Evolutionary conservation across 148 eudicot genomes (phyloP), one percentile per base, ranked within the genome.

Genomic region (Suaeda aralocaspica): DNA sequence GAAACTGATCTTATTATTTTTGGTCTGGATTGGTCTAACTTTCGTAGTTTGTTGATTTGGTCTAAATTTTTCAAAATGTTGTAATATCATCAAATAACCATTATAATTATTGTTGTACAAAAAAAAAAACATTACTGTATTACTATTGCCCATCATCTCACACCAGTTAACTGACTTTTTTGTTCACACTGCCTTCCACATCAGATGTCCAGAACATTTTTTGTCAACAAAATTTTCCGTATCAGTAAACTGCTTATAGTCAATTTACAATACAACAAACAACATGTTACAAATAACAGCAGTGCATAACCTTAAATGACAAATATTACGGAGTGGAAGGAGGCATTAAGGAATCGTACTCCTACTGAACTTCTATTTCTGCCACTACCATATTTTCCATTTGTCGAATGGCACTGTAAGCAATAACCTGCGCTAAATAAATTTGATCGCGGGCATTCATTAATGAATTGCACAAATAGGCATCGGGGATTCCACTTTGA

Each of bases 381-480:
- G 18, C 36, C 21, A 29, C 21, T 26, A 26, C 16, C 15, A 34
- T 26, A 76, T 39, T 13, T 65, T 72, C 59, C 44, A 39, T 31
- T 36, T 36, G 8, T 8, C 8, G 41, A 36, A 36, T 10, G 28
- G 57, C 11, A 65, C 57, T 51, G 59, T 39, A 64, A 68, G 53
- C 51, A 64, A 48, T 44, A 72, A 93, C 98, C 98, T 91, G 97
- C 25, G 97, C 97, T 58, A 94, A 77, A 84, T 88, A 94, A 52
- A 89, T 80, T 73, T 91, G 92, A 52, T 81, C 82, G 60, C 76
- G 77, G 75, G 66, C 79, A 73, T 84, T 87, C 69, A 74, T 87
- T 64, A 62, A 33, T 19, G 73, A 63, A 82, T 66, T 71, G 67
- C 66, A 76, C 66, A 80, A 64, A 50, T 82, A 83, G 33, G 74